phyloP scores from a whole-genome alignment of 23 red algal genomes.

The Gracilaria gracilis region DNA sequence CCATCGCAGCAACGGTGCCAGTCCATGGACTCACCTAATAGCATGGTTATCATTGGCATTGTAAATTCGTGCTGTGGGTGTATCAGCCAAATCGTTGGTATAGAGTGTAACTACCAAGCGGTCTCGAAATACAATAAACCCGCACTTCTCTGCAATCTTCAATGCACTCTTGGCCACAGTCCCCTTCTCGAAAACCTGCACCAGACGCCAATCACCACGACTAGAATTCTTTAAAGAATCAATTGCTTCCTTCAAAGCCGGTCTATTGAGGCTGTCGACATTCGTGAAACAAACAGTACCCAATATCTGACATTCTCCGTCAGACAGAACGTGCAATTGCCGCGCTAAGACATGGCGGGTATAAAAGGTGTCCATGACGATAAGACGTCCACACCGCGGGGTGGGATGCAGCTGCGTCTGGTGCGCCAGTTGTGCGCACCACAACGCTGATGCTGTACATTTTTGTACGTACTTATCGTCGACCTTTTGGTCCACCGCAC shows the following conservation, averaged over 20 bases:
- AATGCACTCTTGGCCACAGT: not conserved
- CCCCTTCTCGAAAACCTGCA: too few species aligned
- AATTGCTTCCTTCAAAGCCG: not conserved
- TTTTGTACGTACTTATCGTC: not conserved
- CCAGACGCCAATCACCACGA: not conserved
- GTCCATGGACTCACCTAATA: not conserved
- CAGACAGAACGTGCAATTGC: not conserved
- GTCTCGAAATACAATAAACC: conserved; percentile 4
- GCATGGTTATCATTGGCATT: too few species aligned
- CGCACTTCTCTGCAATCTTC: not conserved
- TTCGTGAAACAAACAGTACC: not conserved
- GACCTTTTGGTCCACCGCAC: not conserved
- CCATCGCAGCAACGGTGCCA: not conserved
- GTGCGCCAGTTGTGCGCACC: not conserved
- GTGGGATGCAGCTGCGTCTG: conserved; percentile 10
- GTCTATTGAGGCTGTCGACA: not conserved
- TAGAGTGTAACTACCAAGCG: not conserved
- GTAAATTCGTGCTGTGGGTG: too few species aligned
- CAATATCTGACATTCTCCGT: not conserved
- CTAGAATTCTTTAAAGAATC: not conserved
- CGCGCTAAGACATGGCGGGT: not conserved
- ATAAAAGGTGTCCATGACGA: conserved; percentile 17
- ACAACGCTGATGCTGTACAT: not conserved
- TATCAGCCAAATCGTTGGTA: too few species aligned
- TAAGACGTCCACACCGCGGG: not conserved